These are phyloP conservation scores for Teratosphaeria nubilosa DNA, from an alignment of 2,329 filamentous ascomycete species.

Conservation along the genomic window DNA sequence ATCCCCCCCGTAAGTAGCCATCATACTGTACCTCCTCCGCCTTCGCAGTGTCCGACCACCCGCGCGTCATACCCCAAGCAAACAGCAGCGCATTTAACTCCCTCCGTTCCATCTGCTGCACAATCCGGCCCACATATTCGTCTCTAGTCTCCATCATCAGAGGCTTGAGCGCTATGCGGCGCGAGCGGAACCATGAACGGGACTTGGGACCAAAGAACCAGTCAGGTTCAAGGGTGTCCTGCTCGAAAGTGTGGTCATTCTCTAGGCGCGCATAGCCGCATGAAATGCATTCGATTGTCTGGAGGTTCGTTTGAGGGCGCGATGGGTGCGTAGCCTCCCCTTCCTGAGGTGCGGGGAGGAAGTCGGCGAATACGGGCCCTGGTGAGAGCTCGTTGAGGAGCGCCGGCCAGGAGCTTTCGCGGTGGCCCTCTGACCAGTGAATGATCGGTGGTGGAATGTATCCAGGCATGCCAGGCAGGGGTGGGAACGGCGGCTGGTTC, in stretches of 20 bases:
- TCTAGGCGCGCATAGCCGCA: conserved; percentile 49
- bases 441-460: not conserved
- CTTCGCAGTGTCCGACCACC: conserved; percentile 19
- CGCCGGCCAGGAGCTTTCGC: conserved; percentile 41
- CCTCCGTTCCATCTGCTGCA: conserved; percentile 26
- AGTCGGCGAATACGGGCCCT: conserved; percentile 33
- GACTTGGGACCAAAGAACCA: conserved; percentile 6
- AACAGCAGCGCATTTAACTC: conserved; percentile 24
- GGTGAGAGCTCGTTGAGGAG: conserved; percentile 43
- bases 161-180: conserved; percentile 20
- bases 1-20: conserved; percentile 30
- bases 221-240: conserved; percentile 22
- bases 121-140: conserved; percentile 28
- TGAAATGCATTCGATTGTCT: conserved; percentile 44
- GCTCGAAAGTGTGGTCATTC: conserved; percentile 22
- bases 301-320: conserved; percentile 25
- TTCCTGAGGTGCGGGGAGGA: conserved; percentile 25
- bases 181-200: conserved; percentile 21
- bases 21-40: conserved; percentile 33
- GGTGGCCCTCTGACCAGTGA: not conserved
- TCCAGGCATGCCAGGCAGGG: not conserved
- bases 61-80: conserved; percentile 26
- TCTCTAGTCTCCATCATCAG: conserved; percentile 31
- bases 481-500: not conserved
- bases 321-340: conserved; percentile 15